phyloP scores from a whole-genome alignment of 371 early-diverging fungal genomes.

The Dipsacomyces acuminosporus region DNA sequence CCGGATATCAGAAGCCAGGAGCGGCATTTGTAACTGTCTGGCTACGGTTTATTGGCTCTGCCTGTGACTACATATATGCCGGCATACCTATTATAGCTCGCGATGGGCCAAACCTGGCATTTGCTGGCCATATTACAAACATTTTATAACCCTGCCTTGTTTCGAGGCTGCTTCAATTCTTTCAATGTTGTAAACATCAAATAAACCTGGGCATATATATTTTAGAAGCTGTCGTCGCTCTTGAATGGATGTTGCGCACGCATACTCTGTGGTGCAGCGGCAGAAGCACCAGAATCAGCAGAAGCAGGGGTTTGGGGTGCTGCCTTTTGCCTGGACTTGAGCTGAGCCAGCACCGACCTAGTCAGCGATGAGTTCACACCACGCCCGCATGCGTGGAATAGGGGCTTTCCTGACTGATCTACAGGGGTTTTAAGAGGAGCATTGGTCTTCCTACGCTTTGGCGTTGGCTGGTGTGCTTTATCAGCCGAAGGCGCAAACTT shows the following conservation, averaged over 20 bases:
- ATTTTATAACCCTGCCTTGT: too few species aligned
- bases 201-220: too few species aligned
- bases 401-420: constrained; percentile 26
- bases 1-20: background rate
- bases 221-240: too few species aligned
- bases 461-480: too few species aligned
- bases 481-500: too few species aligned
- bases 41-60: constrained; percentile 21
- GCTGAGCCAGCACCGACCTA: constrained; percentile 38
- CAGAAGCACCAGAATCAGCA: too few species aligned
- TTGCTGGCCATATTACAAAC: constrained; percentile 20
- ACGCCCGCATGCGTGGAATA: constrained; percentile 38
- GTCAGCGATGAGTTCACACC: constrained; percentile 45
- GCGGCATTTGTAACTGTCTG: constrained; percentile 10
- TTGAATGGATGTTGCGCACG: too few species aligned
- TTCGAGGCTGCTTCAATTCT: too few species aligned
- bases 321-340: constrained; percentile 18
- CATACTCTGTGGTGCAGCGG: too few species aligned
- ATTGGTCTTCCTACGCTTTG: too few species aligned
- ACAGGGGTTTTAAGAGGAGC: constrained; percentile 14
- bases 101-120: constrained; percentile 28
- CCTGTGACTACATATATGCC: constrained; percentile 21
- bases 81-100: constrained; percentile 36
- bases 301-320: background rate
- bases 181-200: too few species aligned